Percentiles rank a stretch among this genome's conserved stretches.
phyloP scores from a whole-genome alignment of 1,284 basidiomycete species.

The Anthracocystis setariae region DNA sequence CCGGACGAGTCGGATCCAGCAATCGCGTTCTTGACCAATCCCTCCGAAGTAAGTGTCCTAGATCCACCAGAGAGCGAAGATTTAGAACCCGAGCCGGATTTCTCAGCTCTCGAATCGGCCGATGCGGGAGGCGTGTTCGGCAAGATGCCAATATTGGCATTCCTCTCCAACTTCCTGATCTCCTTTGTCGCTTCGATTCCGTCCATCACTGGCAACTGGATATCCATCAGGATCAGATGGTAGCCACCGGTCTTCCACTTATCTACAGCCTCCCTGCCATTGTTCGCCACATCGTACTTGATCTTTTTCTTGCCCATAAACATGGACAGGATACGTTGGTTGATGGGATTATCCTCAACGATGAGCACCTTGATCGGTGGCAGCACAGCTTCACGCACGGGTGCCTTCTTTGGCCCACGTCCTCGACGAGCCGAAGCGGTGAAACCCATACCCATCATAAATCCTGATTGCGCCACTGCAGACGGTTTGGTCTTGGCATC shows the following conservation, averaged over 20 bases:
- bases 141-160: slow-evolving; percentile 76
- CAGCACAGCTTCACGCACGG: slow-evolving; percentile 57
- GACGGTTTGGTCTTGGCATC: slow-evolving; percentile 44
- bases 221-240: slow-evolving; percentile 99
- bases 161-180: slow-evolving; percentile 85
- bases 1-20: slow-evolving; percentile 4
- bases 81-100: neutral
- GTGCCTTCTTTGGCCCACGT: slow-evolving; percentile 52
- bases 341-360: slow-evolving; percentile 89
- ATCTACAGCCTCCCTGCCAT: slow-evolving; percentile 93
- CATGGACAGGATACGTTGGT: slow-evolving; percentile 92
- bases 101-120: slow-evolving; percentile 11
- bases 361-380: slow-evolving; percentile 67
- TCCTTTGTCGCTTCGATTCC: slow-evolving; percentile 97
- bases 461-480: slow-evolving; percentile 62
- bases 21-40: slow-evolving; percentile 23
- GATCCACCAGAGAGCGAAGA: slow-evolving; percentile 7
- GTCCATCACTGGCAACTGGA: slow-evolving; percentile 98
- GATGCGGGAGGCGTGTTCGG: slow-evolving; percentile 72
- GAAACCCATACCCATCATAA: slow-evolving; percentile 65
- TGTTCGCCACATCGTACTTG: slow-evolving; percentile 91
- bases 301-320: slow-evolving; percentile 97
- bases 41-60: slow-evolving; percentile 22
- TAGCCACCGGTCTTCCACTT: slow-evolving; percentile 95
- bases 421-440: slow-evolving; percentile 39